These are phyloP conservation scores for Dictyostelium gargantuum DNA, from an alignment of 208 protist species.

Conservation along the genomic window DNA sequence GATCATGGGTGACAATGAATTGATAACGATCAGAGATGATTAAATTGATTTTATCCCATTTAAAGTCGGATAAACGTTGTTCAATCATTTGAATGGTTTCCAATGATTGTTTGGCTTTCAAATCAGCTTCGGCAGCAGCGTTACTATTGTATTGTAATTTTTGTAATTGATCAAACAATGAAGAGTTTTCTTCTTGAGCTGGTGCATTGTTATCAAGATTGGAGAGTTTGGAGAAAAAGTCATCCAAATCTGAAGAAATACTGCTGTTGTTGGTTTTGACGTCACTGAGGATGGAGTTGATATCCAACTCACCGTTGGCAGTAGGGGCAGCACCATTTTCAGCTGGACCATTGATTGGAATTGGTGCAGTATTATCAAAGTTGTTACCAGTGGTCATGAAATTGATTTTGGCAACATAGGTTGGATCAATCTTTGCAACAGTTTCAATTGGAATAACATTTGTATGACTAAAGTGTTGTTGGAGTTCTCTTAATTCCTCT, in stretches of 20 bases:
- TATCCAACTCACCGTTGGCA: neutral
- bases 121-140: accelerated
- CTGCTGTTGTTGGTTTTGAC: neutral
- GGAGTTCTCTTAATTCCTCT: neutral
- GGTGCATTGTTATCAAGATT: neutral
- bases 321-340: neutral
- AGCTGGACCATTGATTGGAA: neutral
- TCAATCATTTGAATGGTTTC: neutral
- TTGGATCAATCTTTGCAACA: neutral
- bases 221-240: neutral
- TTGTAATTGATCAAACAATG: neutral
- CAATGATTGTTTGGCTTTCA: neutral
- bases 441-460: neutral
- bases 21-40: constrained; percentile 50
- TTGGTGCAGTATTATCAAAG: neutral
- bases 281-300: neutral
- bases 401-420: neutral
- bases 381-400: neutral
- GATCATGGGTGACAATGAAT: constrained; percentile 28
- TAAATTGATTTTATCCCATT: constrained; percentile 24
- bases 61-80: constrained; percentile 19
- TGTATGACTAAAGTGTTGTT: neutral
- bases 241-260: neutral
- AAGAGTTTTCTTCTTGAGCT: neutral
- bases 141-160: neutral